Conservation (phyloP, 2,329 filamentous ascomycete genomes). For the Xylaria sp. region DNA sequence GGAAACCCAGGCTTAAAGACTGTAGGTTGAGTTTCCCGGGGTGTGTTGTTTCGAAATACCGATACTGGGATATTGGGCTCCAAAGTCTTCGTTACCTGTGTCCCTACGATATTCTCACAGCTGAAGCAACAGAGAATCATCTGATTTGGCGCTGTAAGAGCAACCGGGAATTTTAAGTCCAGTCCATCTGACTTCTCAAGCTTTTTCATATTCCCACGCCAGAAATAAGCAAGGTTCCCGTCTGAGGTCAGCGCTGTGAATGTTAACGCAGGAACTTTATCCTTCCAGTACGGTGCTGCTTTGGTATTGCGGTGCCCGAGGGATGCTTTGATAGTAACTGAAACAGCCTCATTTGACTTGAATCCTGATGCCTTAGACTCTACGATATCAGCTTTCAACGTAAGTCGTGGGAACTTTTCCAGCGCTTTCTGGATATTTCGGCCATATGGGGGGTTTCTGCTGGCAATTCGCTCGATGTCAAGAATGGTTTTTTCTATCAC, state of each 20-base stretch:
- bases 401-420: slow-evolving; percentile 74
- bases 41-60: slow-evolving; percentile 45
- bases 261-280: slow-evolving; percentile 74
- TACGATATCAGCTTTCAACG: slow-evolving; percentile 54
- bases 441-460: slow-evolving; percentile 86
- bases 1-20: slow-evolving; percentile 5
- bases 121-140: slow-evolving; percentile 76
- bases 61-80: slow-evolving; percentile 50
- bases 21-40: background rate
- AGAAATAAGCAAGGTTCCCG: slow-evolving; percentile 76
- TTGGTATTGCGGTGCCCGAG: slow-evolving; percentile 79
- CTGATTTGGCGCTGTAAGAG: slow-evolving; percentile 65
- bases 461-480: slow-evolving; percentile 80
- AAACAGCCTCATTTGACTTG: slow-evolving; percentile 58
- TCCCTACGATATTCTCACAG: slow-evolving; percentile 85
- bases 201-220: slow-evolving; percentile 70
- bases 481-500: slow-evolving; percentile 74
- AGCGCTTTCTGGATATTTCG: slow-evolving; percentile 73
- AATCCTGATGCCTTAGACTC: slow-evolving; percentile 49
- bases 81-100: slow-evolving; percentile 52
- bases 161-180: slow-evolving; percentile 68
- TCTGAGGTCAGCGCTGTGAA: slow-evolving; percentile 78
- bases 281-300: slow-evolving; percentile 69
- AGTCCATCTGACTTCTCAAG: slow-evolving; percentile 68
- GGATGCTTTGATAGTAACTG: slow-evolving; percentile 72